Conservation (phyloP, 2,329 filamentous ascomycete genomes). For the Pseudocercospora vitis region DNA sequence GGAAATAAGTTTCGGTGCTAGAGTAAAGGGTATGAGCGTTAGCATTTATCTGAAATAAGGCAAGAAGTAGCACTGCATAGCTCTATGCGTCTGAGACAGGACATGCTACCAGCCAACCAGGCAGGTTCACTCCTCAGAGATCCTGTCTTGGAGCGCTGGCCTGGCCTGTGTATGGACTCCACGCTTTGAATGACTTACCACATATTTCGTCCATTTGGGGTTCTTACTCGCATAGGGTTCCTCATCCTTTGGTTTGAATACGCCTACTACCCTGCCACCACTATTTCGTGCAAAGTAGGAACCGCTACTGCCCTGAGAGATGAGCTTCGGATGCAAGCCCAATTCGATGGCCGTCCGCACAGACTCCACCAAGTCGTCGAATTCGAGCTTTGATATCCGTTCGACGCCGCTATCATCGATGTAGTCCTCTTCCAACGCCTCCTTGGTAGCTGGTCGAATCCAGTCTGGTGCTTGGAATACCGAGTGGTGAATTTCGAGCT, state of each 20-base stretch:
- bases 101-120: too few relatives aligned
- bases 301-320: slow-evolving; percentile 93
- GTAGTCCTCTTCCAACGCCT: slow-evolving; percentile 63
- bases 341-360: slow-evolving; percentile 87
- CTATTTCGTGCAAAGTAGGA: slow-evolving; percentile 95
- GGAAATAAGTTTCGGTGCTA: slow-evolving; percentile 96
- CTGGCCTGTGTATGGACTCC: too few relatives aligned
- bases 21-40: too few relatives aligned
- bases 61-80: too few relatives aligned
- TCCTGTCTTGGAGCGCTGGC: too few relatives aligned
- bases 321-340: slow-evolving; percentile 91
- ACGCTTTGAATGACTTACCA: too few relatives aligned
- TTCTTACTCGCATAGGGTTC: slow-evolving; percentile 96
- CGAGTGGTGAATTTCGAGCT: slow-evolving; percentile 92
- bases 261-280: slow-evolving; percentile 90
- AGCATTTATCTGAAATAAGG: too few relatives aligned
- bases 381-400: slow-evolving; percentile 74
- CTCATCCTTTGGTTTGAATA: slow-evolving; percentile 99
- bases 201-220: slow-evolving; percentile 74
- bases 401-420: slow-evolving; percentile 44
- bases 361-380: slow-evolving; percentile 84
- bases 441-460: slow-evolving; percentile 73
- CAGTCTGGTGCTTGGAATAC: slow-evolving; percentile 94
- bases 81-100: too few relatives aligned
- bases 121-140: too few relatives aligned